Evolutionary conservation across 1,139 yeast species (phyloP), one percentile per base, ranked within the genome.

Genomic region (Suhomyces atakaporum): DNA sequence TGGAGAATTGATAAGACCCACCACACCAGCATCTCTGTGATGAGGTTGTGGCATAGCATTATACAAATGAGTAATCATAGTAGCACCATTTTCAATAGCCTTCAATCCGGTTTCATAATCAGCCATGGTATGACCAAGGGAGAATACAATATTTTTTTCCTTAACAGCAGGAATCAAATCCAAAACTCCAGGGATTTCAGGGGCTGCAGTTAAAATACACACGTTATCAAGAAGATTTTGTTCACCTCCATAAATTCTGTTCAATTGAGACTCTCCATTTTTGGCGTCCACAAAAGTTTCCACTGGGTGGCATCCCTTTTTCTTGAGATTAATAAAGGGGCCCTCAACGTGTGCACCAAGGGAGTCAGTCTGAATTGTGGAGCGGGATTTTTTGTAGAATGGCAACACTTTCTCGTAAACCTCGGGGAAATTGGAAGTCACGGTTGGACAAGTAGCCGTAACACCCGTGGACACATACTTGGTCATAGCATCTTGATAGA

Each of bases 31-130:
- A 34, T 77, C 75, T 49, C 85, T 63, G 49, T 79, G 84, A 49
- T 77, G 84, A 2, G 81, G 81, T 51, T 75, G 81, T 3, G 82
- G 81, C 85, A 79, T 79, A 46, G 85, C 85, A 49, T 79, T 79
- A 57, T 75, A 79, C 43, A 79, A 66, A 50, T 79, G 85, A 5
- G 85, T 79, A 34, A 79, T 64, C 83, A 79, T 77, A 19, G 73
- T 56, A 15, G 81, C 81, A 19, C 84, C 84, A 13, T 65, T 54
- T 14, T 63, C 58, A 20, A 78, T 62, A 0, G 84, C 84, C 39
- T 67, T 60, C 14, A 71, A 48, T 8, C 76, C 79, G 13, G 74
- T 73, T 20, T 63, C 60, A 50, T 73, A 75, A 44, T 68, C 72
- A 26, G 79, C 63, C 49, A 62, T 68, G 10, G 83, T 74, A 53